These are phyloP conservation scores for Diaporthe capsici DNA, from an alignment of 2,329 filamentous ascomycete species.

Conservation along the genomic window DNA sequence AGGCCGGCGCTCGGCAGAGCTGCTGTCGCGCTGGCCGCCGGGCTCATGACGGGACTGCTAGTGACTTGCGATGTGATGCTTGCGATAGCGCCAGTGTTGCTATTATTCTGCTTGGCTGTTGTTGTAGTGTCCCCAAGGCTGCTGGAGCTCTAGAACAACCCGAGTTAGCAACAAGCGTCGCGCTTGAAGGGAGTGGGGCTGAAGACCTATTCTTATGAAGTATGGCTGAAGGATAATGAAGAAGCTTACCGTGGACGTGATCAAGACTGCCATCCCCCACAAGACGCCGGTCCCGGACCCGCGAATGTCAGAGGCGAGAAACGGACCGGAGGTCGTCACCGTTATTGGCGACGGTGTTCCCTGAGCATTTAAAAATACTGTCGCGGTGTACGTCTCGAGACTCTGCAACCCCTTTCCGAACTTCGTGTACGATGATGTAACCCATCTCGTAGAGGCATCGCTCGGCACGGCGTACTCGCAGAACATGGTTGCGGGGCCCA, in stretches of 20 bases:
- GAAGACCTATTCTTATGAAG: too few relatives aligned
- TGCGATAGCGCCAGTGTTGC: too few relatives aligned
- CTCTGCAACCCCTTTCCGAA: not conserved
- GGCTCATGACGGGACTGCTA: too few relatives aligned
- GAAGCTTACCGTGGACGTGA: not conserved
- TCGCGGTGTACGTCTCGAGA: not conserved
- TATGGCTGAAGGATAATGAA: not conserved
- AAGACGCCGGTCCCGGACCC: not conserved
- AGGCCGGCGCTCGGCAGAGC: too few relatives aligned
- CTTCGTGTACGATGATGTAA: not conserved
- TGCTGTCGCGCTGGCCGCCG: not conserved
- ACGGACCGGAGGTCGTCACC: not conserved
- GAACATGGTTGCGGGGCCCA: not conserved
- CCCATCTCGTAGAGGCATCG: not conserved
- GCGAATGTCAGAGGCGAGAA: not conserved
- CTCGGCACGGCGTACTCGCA: rapidly evolving
- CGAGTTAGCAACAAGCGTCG: not conserved
- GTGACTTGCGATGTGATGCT: too few relatives aligned
- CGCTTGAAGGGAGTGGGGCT: too few relatives aligned
- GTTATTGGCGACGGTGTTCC: not conserved
- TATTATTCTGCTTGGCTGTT: too few relatives aligned
- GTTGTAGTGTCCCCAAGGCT: not conserved
- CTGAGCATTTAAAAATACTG: not conserved
- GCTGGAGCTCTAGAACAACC: not conserved
- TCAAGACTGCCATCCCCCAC: not conserved